A percentile compares a stretch with the other conserved stretches of the same genome.
These are phyloP conservation scores for Oxytropis ochrocephala DNA, from an alignment of 306 rosid genomes.

Conservation along the genomic window DNA sequence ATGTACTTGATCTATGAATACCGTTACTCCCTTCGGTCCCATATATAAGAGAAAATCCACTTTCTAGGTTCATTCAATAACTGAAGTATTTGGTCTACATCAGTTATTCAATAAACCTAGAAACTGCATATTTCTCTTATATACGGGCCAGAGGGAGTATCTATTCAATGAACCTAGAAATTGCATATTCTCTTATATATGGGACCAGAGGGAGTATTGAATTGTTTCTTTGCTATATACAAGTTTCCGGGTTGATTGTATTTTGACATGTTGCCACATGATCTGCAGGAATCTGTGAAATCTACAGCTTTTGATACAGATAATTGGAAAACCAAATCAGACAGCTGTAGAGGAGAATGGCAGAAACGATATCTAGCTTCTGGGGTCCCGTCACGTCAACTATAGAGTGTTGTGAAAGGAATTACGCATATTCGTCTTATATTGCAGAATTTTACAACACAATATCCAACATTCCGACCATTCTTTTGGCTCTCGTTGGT, in stretches of 20 bases:
- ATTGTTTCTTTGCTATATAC: not conserved
- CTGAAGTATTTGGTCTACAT: too few species aligned
- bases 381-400: slow-evolving; percentile 96
- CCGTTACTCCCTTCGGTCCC: too few species aligned
- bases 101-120: too few species aligned
- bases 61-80: too few species aligned
- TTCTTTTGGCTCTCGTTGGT: slow-evolving; percentile 84
- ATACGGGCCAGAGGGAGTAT: too few species aligned
- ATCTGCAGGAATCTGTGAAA: slow-evolving; percentile 34
- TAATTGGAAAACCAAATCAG: not conserved
- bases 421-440: slow-evolving; percentile 68
- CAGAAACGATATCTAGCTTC: slow-evolving; percentile 59
- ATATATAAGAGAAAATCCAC: too few species aligned
- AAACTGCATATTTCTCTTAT: too few species aligned
- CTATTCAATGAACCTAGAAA: too few species aligned
- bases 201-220: too few species aligned
- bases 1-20: not conserved
- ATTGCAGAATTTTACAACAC: slow-evolving; percentile 92
- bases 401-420: slow-evolving; percentile 73
- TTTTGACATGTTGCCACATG: slow-evolving; percentile 23
- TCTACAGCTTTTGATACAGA: slow-evolving; percentile 25
- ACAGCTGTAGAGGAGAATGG: slow-evolving; percentile 43
- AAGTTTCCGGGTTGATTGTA: not conserved
- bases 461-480: slow-evolving; percentile 67
- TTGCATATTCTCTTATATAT: too few species aligned